Conservation (phyloP, 768 basidiomycete genomes). For the Cubamyces sp. region DNA sequence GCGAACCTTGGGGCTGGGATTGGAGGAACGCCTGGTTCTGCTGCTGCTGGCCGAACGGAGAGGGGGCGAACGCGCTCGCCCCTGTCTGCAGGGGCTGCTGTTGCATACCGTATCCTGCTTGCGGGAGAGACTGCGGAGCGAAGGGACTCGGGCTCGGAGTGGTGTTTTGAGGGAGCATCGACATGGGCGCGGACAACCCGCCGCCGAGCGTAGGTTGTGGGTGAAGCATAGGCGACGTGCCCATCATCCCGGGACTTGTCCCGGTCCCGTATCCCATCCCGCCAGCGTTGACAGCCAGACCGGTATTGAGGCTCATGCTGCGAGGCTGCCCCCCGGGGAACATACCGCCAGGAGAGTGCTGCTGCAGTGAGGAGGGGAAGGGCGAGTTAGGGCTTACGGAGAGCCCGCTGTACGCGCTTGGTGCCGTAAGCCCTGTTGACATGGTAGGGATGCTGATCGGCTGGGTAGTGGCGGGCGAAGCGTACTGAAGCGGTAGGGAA, state of each 20-base stretch:
- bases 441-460: constrained; percentile 19
- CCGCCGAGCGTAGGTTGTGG: constrained; percentile 5
- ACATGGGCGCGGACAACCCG: not conserved
- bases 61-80: constrained; percentile 13
- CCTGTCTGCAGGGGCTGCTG: constrained; percentile 7
- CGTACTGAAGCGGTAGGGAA: constrained; percentile 33
- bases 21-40: constrained; percentile 16
- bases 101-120: constrained; percentile 1
- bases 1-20: constrained; percentile 19
- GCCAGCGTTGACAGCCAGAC: constrained; percentile 14
- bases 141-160: constrained; percentile 29
- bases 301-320: constrained; percentile 31
- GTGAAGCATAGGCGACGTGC: constrained; percentile 23
- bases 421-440: constrained; percentile 10
- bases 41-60: constrained; percentile 28
- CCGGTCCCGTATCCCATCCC: not conserved
- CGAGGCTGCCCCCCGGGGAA: constrained; percentile 24
- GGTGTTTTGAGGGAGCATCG: constrained; percentile 3
- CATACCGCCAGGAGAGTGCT: constrained; percentile 17
- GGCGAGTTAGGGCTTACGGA: constrained; percentile 28
- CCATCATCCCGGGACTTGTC: constrained; percentile 9
- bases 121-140: constrained; percentile 21
- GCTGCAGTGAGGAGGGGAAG: constrained; percentile 28
- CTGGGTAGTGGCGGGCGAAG: constrained; percentile 20
- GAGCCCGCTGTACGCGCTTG: constrained; percentile 28